These are phyloP conservation scores for Gamsiella multidivaricata DNA, from an alignment of 192 early-diverging fungal genomes.

Conservation along the genomic window DNA sequence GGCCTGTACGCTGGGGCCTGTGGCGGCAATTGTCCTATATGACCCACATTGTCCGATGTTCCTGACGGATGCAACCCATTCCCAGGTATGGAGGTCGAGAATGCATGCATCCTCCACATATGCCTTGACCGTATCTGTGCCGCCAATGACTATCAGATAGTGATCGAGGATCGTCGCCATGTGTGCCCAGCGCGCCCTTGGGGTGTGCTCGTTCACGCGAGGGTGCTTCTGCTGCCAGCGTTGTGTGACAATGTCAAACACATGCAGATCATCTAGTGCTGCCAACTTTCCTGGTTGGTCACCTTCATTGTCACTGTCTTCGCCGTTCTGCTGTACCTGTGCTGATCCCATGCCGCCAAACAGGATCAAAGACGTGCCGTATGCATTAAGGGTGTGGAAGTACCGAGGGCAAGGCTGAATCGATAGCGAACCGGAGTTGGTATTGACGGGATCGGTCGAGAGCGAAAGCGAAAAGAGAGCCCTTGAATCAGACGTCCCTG, in stretches of 20 bases:
- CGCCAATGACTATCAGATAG: slow-evolving; percentile 44
- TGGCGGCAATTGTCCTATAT: slow-evolving; percentile 40
- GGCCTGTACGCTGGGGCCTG: slow-evolving; percentile 31
- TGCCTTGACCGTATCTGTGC: slow-evolving; percentile 39
- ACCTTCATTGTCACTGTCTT: slow-evolving; percentile 48
- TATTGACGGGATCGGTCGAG: slow-evolving; percentile 46
- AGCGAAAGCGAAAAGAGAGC: slow-evolving; percentile 48
- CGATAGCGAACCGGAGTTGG: slow-evolving; percentile 39
- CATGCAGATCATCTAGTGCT: slow-evolving; percentile 41
- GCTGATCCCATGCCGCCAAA: slow-evolving; percentile 43
- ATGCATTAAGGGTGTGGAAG: slow-evolving; percentile 50
- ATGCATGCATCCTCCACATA: slow-evolving; percentile 51
- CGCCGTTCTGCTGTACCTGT: not conserved
- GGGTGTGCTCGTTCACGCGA: slow-evolving; percentile 28
- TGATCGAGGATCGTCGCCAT: slow-evolving; percentile 41
- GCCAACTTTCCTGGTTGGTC: slow-evolving; percentile 2
- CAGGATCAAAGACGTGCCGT: slow-evolving; percentile 40
- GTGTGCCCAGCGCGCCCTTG: slow-evolving; percentile 51
- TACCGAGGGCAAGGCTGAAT: slow-evolving; percentile 36
- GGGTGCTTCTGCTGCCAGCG: slow-evolving; percentile 46
- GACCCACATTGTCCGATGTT: slow-evolving; percentile 51
- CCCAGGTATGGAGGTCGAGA: slow-evolving; percentile 46
- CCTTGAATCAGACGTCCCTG: slow-evolving; percentile 8
- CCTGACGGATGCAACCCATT: slow-evolving; percentile 48
- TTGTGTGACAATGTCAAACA: slow-evolving; percentile 43